Evolutionary conservation across 441 rosid genomes (phyloP), one percentile per base, ranked within the genome.

Genomic region (Raphanus hybrid): DNA sequence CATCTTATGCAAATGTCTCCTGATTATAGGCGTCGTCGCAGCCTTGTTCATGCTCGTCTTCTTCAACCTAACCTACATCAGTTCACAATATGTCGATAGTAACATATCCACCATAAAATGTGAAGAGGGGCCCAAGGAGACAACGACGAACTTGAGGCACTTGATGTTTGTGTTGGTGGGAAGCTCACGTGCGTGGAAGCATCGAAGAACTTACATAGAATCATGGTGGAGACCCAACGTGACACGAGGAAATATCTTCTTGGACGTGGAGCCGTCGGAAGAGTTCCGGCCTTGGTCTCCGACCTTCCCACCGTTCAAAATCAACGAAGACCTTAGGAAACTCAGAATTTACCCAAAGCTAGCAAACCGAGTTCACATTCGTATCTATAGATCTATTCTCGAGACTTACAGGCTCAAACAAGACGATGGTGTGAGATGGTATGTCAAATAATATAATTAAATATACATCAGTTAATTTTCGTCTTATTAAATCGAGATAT

Each of bases 191-290:
- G 67, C 84, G 14, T 87, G 86, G 94, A 79, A 77, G 41, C 20
- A 58, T 6, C 88, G 88, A 71, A 84, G 64, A 58, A 66, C 81
- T 9, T 87, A 85, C 76, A 62, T 80, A 1, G 87, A 85, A 55
- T 63, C 92, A 11, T 89, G 92, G 94, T 89, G 94, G 97, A 74
- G 86, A 78, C 87, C 91, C 0, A 87, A 88, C 43, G 58, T 69
- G 6, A 82, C 94, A 6, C 80, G 92, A 23, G 92, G 92, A 3
- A 86, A 87, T 69, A 55, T 88, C 35, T 88, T 90, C 70, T 61
- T 91, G 15, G 92, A 88, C 45, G 58, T 43, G 34, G 70, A 85
- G 34, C 90, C 91, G 2, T 60, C 85, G 6, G 1, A 70, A 35
- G 86, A 83, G 61, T 80, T 77, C 52, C 54, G 55, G 8, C 90